A percentile compares a stretch with the other conserved stretches of the same genome.
Conservation (phyloP, 2,329 filamentous ascomycete species). For the Penicillium sp. region DNA sequence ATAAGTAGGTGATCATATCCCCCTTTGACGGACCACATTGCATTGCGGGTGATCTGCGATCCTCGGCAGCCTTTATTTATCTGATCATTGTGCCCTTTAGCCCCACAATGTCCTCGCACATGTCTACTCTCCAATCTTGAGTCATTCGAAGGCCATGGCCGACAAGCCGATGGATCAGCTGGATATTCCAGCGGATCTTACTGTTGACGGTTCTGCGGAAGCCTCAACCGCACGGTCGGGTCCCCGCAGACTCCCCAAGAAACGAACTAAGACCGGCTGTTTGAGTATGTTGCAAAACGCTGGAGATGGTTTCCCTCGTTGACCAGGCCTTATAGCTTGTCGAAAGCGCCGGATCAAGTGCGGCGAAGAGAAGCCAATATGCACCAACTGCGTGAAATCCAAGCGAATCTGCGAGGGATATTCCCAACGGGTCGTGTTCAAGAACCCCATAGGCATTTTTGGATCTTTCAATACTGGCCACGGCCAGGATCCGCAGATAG, state of each 20-base stretch:
- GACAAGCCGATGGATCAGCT: neutral
- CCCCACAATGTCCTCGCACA: slow-evolving; percentile 4
- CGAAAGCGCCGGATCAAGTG: slow-evolving; percentile 95
- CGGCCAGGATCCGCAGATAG: slow-evolving; percentile 22
- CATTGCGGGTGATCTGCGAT: slow-evolving; percentile 9
- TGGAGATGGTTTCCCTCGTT: slow-evolving; percentile 4
- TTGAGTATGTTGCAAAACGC: slow-evolving; percentile 63
- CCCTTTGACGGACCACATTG: neutral
- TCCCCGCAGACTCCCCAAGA: slow-evolving; percentile 47
- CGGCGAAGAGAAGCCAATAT: slow-evolving; percentile 68
- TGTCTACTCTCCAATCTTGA: neutral
- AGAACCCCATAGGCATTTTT: slow-evolving; percentile 39
- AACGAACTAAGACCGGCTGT: slow-evolving; percentile 88
- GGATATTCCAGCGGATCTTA: neutral
- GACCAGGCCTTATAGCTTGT: slow-evolving; percentile 61
- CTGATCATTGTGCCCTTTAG: neutral
- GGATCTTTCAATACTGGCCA: slow-evolving; percentile 23
- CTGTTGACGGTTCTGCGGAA: slow-evolving; percentile 7
- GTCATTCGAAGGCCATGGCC: neutral
- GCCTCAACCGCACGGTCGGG: slow-evolving; percentile 17
- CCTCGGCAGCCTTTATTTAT: slow-evolving; percentile 7
- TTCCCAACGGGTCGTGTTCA: slow-evolving; percentile 43
- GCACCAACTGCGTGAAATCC: slow-evolving; percentile 48
- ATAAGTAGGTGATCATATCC: neutral
- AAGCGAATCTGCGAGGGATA: slow-evolving; percentile 48